These are phyloP conservation scores for Xylaria sp. DNA, from an alignment of 2,329 filamentous ascomycete species.

Conservation along the genomic window DNA sequence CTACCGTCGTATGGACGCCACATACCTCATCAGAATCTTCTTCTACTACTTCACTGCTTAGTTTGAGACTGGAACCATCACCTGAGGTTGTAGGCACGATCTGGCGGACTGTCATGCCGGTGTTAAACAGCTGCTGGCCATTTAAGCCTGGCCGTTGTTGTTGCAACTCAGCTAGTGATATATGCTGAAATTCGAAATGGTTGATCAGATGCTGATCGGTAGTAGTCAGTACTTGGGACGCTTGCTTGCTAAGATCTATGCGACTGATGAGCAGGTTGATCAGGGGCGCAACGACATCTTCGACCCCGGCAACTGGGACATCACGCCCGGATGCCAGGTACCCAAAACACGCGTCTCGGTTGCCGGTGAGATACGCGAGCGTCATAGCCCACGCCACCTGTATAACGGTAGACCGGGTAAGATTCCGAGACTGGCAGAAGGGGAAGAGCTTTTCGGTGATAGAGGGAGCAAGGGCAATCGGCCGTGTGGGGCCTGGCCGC, in stretches of 20 bases:
- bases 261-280: slow-evolving; percentile 13
- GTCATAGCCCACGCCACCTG: slow-evolving; percentile 8
- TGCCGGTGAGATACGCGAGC: slow-evolving; percentile 8
- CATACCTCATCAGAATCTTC: slow-evolving; percentile 18
- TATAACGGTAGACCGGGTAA: slow-evolving; percentile 10
- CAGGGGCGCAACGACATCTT: slow-evolving; percentile 6
- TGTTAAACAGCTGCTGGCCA: slow-evolving; percentile 13
- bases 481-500: slow-evolving; percentile 7
- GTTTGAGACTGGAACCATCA: slow-evolving; percentile 13
- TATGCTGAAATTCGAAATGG: slow-evolving; percentile 10
- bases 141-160: slow-evolving; percentile 13
- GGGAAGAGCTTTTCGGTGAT: slow-evolving; percentile 11
- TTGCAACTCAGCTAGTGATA: slow-evolving; percentile 11
- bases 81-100: slow-evolving; percentile 10
- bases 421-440: slow-evolving; percentile 17
- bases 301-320: slow-evolving; percentile 6
- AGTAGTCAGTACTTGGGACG: background rate
- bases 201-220: background rate
- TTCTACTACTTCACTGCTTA: slow-evolving; percentile 11
- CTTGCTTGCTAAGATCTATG: slow-evolving; percentile 2
- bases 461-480: slow-evolving; percentile 12
- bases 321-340: slow-evolving; percentile 15
- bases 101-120: slow-evolving; percentile 10
- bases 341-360: slow-evolving; percentile 4
- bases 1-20: slow-evolving; percentile 14